Conservation (phyloP, 306 rosid species). For the Quercus wislizeni region DNA sequence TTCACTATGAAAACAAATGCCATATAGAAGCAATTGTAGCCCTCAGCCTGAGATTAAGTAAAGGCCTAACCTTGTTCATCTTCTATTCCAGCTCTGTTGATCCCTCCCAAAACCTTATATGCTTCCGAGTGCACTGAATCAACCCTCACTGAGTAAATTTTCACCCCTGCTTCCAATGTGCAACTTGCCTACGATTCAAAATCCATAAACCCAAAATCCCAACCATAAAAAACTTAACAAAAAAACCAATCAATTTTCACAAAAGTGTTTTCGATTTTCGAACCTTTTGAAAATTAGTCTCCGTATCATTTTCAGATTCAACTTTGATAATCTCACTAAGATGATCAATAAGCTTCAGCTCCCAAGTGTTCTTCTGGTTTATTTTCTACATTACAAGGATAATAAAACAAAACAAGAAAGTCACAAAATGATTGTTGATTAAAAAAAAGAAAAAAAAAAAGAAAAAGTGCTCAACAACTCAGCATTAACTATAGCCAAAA, state of each 20-base stretch:
- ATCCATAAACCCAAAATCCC: not conserved
- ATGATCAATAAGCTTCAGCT: constrained; percentile 57
- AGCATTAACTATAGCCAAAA: not conserved
- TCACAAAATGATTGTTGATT: not conserved
- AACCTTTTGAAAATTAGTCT: constrained; percentile 66
- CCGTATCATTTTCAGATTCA: constrained; percentile 41
- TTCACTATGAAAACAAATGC: not conserved
- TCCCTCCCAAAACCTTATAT: constrained; percentile 57
- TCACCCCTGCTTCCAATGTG: constrained; percentile 62
- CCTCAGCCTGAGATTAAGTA: not conserved
- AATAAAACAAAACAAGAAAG: not conserved
- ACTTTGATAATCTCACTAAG: constrained; percentile 50
- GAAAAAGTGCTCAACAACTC: too few species aligned
- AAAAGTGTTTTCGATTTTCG: not conserved
- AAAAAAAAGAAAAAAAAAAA: too few species aligned
- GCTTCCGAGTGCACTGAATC: constrained; percentile 65
- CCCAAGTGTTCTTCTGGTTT: constrained; percentile 62
- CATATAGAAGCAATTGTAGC: not conserved
- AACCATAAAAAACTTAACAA: not conserved
- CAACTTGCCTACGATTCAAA: constrained; percentile 46
- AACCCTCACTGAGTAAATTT: constrained; percentile 52
- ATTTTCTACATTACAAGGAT: constrained; percentile 42
- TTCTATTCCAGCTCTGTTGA: constrained; percentile 54
- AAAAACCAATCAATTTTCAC: not conserved
- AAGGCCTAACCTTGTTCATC: constrained; percentile 39